Evolutionary conservation across 106 monocot genomes (phyloP).

Genomic region (Ottelia alismoides): DNA sequence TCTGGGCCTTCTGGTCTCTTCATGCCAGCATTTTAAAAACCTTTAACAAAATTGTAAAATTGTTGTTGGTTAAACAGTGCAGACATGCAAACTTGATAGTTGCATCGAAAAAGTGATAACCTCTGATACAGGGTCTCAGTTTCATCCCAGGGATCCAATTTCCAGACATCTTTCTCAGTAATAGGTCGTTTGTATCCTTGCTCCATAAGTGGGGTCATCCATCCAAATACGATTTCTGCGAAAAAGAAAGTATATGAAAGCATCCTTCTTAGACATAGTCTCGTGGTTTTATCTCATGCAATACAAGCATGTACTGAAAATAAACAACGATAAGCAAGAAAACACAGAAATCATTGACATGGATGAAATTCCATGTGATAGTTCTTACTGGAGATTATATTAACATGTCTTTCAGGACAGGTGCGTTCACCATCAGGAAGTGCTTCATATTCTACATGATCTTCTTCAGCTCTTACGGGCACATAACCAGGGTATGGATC

Average conservation of each 20-base stretch:
- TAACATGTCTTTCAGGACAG: slow-evolving; percentile 80
- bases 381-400: slow-evolving; percentile 66
- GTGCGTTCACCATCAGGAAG: slow-evolving; percentile 72
- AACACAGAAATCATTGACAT: background rate
- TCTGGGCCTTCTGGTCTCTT: slow-evolving; percentile 64
- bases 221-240: slow-evolving; percentile 66
- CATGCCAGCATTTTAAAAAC: slow-evolving; percentile 73
- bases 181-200: slow-evolving; percentile 76
- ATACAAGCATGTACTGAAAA: too few species aligned
- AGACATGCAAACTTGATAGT: too few species aligned
- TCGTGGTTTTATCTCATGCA: background rate
- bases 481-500: slow-evolving; percentile 75
- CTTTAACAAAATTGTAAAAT: slow-evolving; percentile 28
- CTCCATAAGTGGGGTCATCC: slow-evolving; percentile 94
- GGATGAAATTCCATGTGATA: background rate
- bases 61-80: too few species aligned
- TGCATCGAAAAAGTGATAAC: slow-evolving; percentile 14
- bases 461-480: slow-evolving; percentile 40
- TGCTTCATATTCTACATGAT: slow-evolving; percentile 53
- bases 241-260: background rate
- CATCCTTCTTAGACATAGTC: background rate
- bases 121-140: slow-evolving; percentile 68
- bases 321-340: too few species aligned
- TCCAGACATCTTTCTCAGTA: slow-evolving; percentile 98
- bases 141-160: slow-evolving; percentile 92